Conservation (phyloP, 148 eudicot genomes). For the Chenopodium album region DNA sequence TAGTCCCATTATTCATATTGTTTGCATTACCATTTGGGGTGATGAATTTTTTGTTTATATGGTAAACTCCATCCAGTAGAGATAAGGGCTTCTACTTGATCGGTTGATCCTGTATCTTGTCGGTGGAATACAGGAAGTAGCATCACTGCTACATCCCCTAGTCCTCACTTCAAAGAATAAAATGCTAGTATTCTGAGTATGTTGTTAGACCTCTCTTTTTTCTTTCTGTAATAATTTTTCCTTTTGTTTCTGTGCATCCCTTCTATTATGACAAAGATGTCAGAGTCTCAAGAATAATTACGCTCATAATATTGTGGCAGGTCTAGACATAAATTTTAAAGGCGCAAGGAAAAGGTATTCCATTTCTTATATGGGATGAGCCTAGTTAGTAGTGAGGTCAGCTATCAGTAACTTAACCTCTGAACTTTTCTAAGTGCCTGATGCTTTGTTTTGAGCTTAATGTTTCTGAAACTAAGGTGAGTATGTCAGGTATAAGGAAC, state of each 20-base stretch:
- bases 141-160: neutral
- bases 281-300: neutral
- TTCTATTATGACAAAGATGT: neutral
- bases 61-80: neutral
- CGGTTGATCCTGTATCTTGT: neutral
- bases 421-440: constrained; percentile 5
- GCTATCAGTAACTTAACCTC: neutral
- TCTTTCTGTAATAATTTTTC: neutral
- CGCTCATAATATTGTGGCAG: neutral
- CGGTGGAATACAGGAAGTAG: neutral
- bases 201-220: neutral
- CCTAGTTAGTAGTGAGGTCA: neutral
- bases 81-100: neutral
- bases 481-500: neutral
- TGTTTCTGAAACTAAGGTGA: neutral
- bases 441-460: neutral
- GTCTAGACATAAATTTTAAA: neutral
- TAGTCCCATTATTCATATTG: neutral
- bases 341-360: neutral
- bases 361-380: neutral
- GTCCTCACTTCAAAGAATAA: neutral
- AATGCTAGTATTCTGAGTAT: neutral
- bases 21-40: neutral
- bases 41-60: neutral
- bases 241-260: neutral